These are phyloP conservation scores for Erigeron canadensis DNA, from an alignment of 129 eudicot genomes.

Conservation along the genomic window DNA sequence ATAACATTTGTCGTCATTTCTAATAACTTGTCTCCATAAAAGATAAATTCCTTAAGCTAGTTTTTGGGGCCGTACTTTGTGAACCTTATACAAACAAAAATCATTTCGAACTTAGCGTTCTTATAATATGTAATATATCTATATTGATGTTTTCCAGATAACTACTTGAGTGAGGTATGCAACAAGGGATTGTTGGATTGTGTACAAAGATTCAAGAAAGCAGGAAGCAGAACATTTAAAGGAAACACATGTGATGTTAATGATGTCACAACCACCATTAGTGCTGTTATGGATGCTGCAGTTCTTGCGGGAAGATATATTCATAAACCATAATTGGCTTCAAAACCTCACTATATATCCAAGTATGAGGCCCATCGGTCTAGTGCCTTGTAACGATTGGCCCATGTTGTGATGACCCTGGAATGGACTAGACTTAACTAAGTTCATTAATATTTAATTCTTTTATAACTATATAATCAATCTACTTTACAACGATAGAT, in stretches of 20 bases:
- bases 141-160: slow-evolving; percentile 49
- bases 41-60: no score
- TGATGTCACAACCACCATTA: slow-evolving; percentile 61
- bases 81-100: no score
- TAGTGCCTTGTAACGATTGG: neutral
- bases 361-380: neutral
- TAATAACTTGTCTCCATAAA: no score
- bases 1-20: no score
- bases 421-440: neutral
- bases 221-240: slow-evolving; percentile 52
- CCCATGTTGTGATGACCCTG: neutral
- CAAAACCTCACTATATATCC: neutral
- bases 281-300: slow-evolving; percentile 71
- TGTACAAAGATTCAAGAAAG: slow-evolving; percentile 46
- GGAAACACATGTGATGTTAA: slow-evolving; percentile 67
- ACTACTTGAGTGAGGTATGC: slow-evolving; percentile 66
- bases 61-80: no score
- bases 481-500: no score
- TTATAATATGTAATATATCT: no score
- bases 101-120: no score
- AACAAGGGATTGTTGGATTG: slow-evolving; percentile 56
- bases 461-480: no score
- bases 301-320: slow-evolving; percentile 60
- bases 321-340: slow-evolving; percentile 44
- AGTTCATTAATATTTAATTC: no score